These are phyloP conservation scores for Wickerhamomyces tratensis DNA, from an alignment of 805 yeast genomes.

Conservation along the genomic window DNA sequence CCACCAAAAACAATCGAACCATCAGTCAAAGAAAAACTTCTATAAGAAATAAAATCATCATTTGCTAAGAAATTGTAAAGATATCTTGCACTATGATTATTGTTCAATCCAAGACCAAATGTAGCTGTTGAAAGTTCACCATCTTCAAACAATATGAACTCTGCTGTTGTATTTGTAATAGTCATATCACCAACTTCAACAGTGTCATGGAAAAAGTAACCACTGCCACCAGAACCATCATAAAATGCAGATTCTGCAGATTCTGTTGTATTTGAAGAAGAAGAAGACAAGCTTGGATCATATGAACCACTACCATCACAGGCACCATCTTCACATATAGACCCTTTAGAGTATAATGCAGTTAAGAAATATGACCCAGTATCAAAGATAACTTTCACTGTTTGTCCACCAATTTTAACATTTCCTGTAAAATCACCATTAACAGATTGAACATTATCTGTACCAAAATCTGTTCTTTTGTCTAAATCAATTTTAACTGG, in stretches of 20 bases:
- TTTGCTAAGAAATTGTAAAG: constrained; percentile 1
- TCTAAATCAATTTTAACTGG: background rate
- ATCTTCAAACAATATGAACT: constrained; percentile 1
- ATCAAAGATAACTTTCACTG: constrained; percentile 6
- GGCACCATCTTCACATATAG: constrained; percentile 1
- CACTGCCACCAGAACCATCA: constrained; percentile 5
- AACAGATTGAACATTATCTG: too few relatives aligned
- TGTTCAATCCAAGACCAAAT: constrained; percentile 6
- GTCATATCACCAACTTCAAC: constrained; percentile 4
- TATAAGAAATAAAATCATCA: constrained; percentile 3
- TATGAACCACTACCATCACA: constrained; percentile 1
- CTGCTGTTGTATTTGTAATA: background rate
- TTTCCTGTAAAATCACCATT: background rate
- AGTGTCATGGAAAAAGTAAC: constrained; percentile 4
- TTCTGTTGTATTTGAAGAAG: constrained; percentile 1
- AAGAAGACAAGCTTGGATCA: background rate
- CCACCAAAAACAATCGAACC: constrained; percentile 16
- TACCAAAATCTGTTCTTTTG: background rate
- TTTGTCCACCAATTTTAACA: constrained; percentile 8
- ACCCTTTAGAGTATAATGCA: background rate
- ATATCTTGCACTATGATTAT: background rate
- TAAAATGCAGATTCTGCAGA: constrained; percentile 1
- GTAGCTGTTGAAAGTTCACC: constrained; percentile 2
- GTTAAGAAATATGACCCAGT: constrained; percentile 10
- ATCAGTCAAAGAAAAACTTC: constrained; percentile 4